Evolutionary conservation across 306 rosid species (phyloP), one percentile per base, ranked within the genome.

Genomic region (Cucurbita maxima): DNA sequence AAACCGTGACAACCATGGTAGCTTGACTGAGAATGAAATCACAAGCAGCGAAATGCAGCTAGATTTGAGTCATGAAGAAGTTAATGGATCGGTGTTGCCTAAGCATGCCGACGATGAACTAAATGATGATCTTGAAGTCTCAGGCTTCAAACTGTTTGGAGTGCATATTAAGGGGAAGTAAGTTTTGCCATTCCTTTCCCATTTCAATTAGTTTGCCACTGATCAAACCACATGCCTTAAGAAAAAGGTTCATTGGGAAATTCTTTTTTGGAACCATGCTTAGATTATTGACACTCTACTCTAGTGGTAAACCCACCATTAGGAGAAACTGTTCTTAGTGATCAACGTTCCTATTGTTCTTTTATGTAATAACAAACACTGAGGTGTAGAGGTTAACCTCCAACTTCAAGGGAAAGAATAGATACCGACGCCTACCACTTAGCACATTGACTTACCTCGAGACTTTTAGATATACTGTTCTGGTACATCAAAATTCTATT

Each of bases 91-190:
- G 16, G 16, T 50, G 43, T 30, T 8, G 19, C 38, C 18, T 22
- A 19, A 47, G 40, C 58, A 30, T 3, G 3, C 7, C 4, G 63
- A 37, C 13, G 5, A 15, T 53, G 52, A 54, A 58, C 19, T 40
- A 18, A 38, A n/a, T 5, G 62, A 59, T 3, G 58, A 45, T 14
- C 34, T 10, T 50, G 76, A 76, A 76, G 78, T 30, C 10, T 79
- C 75, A 71, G 82, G 81, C 15, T 47, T 83, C 68, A 83, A 81
- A 73, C 81, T 86, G 30, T 83, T 86, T 74, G 90, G 90, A 73
- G 90, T 83, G 45, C 43, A 63, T 40, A 79, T 81, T 10, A 77
- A 75, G 69, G 56, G 76, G 67, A 25, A 59, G 30, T n/a, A 38
- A 74, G 40, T 40, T 15, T 22, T 71, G 15, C 36, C 11, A 41